These are phyloP conservation scores for Vairimorpha ceranae DNA, from an alignment of 371 early-diverging fungal genomes.

Conservation along the genomic window DNA sequence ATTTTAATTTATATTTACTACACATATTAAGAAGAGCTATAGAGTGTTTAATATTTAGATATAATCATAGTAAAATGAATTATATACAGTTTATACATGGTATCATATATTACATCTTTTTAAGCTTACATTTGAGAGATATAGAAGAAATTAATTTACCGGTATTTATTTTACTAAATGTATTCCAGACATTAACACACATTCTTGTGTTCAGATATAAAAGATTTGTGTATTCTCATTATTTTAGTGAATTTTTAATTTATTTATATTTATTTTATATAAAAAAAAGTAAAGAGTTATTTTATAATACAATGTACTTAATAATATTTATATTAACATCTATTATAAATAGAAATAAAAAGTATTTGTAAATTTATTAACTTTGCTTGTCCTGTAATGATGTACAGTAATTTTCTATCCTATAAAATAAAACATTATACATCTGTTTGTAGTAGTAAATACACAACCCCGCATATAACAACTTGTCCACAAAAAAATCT, in stretches of 20 bases:
- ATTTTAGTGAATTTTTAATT: conserved; percentile 29
- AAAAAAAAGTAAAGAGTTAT: conserved; percentile 2
- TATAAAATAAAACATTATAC: conserved; percentile 35
- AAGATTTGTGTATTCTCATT: conserved; percentile 26
- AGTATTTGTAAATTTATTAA: background rate
- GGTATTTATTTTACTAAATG: conserved; percentile 21
- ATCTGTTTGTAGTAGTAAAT: conserved; percentile 33
- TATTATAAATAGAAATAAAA: conserved; percentile 4
- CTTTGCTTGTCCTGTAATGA: conserved; percentile 23
- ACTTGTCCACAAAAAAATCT: conserved; percentile 52
- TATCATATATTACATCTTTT: conserved; percentile 13
- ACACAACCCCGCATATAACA: conserved; percentile 31
- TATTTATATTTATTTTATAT: conserved; percentile 14
- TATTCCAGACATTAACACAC: conserved; percentile 20
- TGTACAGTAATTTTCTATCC: conserved; percentile 34
- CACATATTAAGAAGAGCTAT: conserved; percentile 9
- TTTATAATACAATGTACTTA: conserved; percentile 24
- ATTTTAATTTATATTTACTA: conserved; percentile 13
- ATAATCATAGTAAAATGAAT: conserved; percentile 26
- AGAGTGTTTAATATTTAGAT: conserved; percentile 28
- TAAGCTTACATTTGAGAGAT: conserved; percentile 12
- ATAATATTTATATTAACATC: conserved; percentile 24
- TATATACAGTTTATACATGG: conserved; percentile 36
- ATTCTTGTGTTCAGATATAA: conserved; percentile 12
- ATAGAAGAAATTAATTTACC: background rate